Percentiles rank a stretch among this genome's conserved stretches.
phyloP scores from a whole-genome alignment of 805 yeast species.

The Pichia deserticola region DNA sequence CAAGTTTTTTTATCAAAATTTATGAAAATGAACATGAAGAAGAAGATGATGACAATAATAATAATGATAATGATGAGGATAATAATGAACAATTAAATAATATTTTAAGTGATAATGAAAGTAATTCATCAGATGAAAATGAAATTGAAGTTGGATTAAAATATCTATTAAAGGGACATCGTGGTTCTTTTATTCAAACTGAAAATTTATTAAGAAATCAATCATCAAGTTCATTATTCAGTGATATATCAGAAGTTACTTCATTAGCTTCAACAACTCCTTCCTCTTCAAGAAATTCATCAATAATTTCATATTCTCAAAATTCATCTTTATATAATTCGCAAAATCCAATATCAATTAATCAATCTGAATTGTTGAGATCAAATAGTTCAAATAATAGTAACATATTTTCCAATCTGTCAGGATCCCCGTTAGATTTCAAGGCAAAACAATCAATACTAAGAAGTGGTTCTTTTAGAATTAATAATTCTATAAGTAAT shows the following conservation, averaged over 20 bases:
- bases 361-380: background rate
- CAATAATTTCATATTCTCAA: conserved; percentile 5
- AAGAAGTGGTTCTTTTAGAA: conserved; percentile 19
- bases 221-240: conserved; percentile 26
- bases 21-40: conserved; percentile 22
- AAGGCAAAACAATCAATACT: conserved; percentile 17
- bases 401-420: background rate
- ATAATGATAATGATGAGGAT: background rate
- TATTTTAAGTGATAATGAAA: background rate
- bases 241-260: conserved; percentile 22
- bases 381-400: background rate
- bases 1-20: conserved; percentile 37
- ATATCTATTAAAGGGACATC: conserved; percentile 26
- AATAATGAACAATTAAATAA: background rate
- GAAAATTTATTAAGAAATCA: conserved; percentile 17
- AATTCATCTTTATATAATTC: conserved; percentile 6
- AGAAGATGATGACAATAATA: conserved; percentile 2
- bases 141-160: conserved; percentile 18
- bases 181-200: conserved; percentile 31
- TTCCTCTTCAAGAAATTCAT: conserved; percentile 11
- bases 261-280: conserved; percentile 16
- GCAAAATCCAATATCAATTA: conserved; percentile 16
- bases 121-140: conserved; percentile 3
- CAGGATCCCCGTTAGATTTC: conserved; percentile 20
- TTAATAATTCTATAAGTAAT: conserved; percentile 20